Conservation (phyloP, 2,329 filamentous ascomycete species). For the Fusarium protoensiforme region DNA sequence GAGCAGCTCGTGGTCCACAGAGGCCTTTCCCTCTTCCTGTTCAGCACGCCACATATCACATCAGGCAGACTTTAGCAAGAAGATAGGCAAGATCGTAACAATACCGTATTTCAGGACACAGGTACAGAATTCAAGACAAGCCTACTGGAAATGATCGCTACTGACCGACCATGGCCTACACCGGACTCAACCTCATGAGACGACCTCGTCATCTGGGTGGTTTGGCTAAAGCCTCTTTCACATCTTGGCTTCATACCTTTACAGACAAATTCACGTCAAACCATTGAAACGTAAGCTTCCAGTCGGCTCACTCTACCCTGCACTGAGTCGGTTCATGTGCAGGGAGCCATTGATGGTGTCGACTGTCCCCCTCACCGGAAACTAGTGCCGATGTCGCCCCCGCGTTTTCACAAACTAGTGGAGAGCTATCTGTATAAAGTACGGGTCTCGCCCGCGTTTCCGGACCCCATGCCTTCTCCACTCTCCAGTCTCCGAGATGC, state of each 20-base stretch:
- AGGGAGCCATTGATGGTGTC: background rate
- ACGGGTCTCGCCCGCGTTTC: background rate
- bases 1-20: too few species aligned
- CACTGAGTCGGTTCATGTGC: background rate
- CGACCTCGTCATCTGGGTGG: too few species aligned
- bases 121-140: too few species aligned
- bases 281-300: background rate
- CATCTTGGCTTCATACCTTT: background rate
- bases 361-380: background rate
- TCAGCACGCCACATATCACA: too few species aligned
- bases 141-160: background rate
- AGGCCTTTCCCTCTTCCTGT: background rate
- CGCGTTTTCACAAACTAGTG: background rate
- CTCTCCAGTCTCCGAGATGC: background rate
- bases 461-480: background rate
- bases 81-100: too few species aligned
- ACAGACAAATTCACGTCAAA: background rate
- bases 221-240: background rate
- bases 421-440: background rate
- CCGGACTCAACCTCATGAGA: too few species aligned
- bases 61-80: too few species aligned
- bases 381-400: background rate
- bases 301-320: background rate
- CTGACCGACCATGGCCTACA: background rate
- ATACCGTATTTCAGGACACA: too few species aligned